Base-by-base conservation (phyloP, 1,284 basidiomycete genomes). In the Porogramme epimiltina region DNA sequence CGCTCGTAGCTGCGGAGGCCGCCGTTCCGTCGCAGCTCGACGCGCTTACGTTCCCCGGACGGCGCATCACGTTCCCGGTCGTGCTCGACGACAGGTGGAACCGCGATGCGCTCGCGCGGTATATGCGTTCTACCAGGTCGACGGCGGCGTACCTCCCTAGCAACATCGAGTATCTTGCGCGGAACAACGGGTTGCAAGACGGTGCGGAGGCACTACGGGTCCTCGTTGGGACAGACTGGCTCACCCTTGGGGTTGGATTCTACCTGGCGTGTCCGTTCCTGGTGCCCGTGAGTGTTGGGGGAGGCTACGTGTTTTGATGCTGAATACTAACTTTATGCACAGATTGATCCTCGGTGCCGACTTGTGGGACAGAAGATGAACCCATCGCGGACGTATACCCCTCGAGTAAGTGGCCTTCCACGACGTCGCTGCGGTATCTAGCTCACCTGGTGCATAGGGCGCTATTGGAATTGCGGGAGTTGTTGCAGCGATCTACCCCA, bases 81-180 rank as follows among this genome's bases (percentile, higher is more conserved):
- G 80, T 78, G 0, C 74, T 87, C 3, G 80, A 87, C 55, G 86
- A 89, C 59, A 73, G 71, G 10, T 82, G 83, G 77, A 78, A 70
- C 45, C 70, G 70, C 13, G 79, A 81, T 10, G 82, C 85, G 4
- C 69, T 87, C 22, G 63, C 76, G 31, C 72, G 75, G 46, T 88
- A 87, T 64, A 82, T 82, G 77, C 69, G 67, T 3, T 78, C 78
- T 0, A 77, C 73, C 0, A 70, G 86, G 13, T 71, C 77, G 46
- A 78, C 77, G 46, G 85, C 87, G 0, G 80, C 81, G 1, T 89
- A 89, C 62, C 69, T 90, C 0, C 87, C 85, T 0, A 83, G 80
- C 64, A 89, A 89, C 59, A 67, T 85, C 38, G 79, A 84, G 39
- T 89, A 89, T 58, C 73, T 89, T 1, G 84, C 85, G 0, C 72